phyloP scores from a whole-genome alignment of 179 eudicot genomes.

The Beta lomatogona region DNA sequence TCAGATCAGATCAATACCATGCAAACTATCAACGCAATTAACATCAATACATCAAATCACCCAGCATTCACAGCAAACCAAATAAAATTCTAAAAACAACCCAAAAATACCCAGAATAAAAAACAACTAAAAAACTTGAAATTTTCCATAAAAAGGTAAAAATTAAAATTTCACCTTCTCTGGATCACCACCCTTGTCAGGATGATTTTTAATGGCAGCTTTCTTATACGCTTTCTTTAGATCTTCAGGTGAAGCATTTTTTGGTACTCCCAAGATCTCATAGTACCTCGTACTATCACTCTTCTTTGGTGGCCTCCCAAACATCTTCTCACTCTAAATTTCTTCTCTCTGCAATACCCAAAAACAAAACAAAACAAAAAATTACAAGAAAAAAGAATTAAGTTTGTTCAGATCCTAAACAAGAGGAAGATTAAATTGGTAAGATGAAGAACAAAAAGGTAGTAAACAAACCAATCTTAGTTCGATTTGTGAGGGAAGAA shows the following conservation, averaged over 20 bases:
- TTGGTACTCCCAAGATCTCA: constrained; percentile 41
- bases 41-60: background rate
- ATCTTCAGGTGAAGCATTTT: constrained; percentile 44
- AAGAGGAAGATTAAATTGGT: background rate
- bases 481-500: background rate
- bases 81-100: background rate
- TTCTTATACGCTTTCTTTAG: constrained; percentile 49
- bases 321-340: constrained; percentile 26
- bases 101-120: background rate
- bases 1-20: background rate
- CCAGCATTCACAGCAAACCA: background rate
- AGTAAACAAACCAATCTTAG: too few relatives aligned
- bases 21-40: background rate
- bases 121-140: background rate
- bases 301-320: constrained; percentile 50
- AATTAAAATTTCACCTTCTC: constrained; percentile 35
- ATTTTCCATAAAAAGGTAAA: background rate
- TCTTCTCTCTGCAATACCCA: background rate
- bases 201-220: constrained; percentile 54
- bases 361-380: background rate
- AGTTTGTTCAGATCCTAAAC: constrained; percentile 8
- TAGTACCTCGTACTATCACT: constrained; percentile 48
- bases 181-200: constrained; percentile 54
- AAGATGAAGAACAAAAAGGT: background rate
- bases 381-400: background rate